Evolutionary conservation across 495 filamentous ascomycete genomes (phyloP), one percentile per base, ranked within the genome.

Genomic region (Penicillium fimorum): DNA sequence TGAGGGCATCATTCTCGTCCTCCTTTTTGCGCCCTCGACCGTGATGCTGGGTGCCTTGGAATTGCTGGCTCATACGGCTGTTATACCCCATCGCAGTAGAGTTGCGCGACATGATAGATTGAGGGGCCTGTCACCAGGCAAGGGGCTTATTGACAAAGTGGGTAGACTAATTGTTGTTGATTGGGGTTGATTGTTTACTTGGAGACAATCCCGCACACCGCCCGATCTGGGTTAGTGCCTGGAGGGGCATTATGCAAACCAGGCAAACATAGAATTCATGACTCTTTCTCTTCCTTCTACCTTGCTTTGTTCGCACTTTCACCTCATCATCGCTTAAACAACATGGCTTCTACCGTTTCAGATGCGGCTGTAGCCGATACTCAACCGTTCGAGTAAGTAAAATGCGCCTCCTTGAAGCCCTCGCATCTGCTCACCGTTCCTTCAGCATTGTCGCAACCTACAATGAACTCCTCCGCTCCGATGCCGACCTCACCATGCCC

Each of bases 401-500:
- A n/a, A 25, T 15, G 6, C n/a, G 15, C 10, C 37, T 37, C 45
- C 18, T 27, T 30, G 20, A 42, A 51, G 50, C 48, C 30, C n/a
- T 12, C 8, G n/a, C 24, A 27, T 4, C 24, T 43, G 49, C 68
- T 71, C 30, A 71, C 52, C 20, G 45, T 48, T 11, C 10, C n/a
- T n/a, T 27, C 60, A 81, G 78, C 65, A 82, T 87, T 58, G 80
- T 84, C 65, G 67, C 74, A 43, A 81, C 79, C 41, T 87, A 87
- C 76, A 77, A 79, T 73, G 64, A 75, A 48, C 73, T 87, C 51
- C 81, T 86, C 49, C 66, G 65, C 62, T 75, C 76, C 44, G 91
- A 96, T 71, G 84, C 87, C 13, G 89, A 94, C 27, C 82, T 97
- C 40, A 96, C 92, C 25, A 96, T 96, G 89, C 91, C 93, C 47